Conservation (phyloP, 2,329 filamentous ascomycete genomes). For the Colletotrichum salicis region DNA sequence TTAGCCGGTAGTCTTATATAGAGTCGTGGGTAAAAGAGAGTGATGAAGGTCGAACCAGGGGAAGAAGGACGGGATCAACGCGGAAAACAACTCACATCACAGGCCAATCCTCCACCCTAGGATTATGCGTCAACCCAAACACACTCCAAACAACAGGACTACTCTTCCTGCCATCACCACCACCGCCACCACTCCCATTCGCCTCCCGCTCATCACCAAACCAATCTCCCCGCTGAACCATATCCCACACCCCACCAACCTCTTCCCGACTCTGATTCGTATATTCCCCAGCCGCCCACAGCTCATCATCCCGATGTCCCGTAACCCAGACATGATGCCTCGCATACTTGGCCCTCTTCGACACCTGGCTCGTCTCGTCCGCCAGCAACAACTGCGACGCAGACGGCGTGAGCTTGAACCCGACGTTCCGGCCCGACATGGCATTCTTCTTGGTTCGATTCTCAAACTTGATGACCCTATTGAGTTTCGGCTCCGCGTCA, state of each 20-base stretch:
- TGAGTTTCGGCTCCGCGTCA: conserved; percentile 64
- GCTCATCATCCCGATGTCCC: conserved; percentile 59
- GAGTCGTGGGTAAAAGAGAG: background rate
- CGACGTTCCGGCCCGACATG: conserved; percentile 60
- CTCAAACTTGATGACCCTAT: conserved; percentile 61
- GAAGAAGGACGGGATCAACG: background rate
- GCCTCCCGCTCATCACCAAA: conserved; percentile 44
- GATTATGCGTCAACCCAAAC: conserved; percentile 61
- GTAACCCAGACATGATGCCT: conserved; percentile 61
- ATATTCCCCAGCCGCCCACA: conserved; percentile 62
- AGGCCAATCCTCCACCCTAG: conserved; percentile 60
- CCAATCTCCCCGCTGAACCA: conserved; percentile 59
- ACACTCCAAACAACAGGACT: conserved; percentile 58
- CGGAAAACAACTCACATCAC: conserved; percentile 56
- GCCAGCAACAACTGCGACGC: conserved; percentile 60
- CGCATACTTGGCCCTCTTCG: conserved; percentile 56
- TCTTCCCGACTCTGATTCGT: conserved; percentile 60
- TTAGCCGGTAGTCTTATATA: background rate
- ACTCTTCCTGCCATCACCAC: conserved; percentile 39
- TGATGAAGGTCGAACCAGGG: background rate
- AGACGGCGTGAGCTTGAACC: conserved; percentile 59
- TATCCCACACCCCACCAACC: conserved; percentile 56
- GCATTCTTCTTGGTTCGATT: conserved; percentile 57
- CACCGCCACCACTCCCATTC: conserved; percentile 9
- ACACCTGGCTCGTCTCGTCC: conserved; percentile 54